These are phyloP conservation scores for Ogataea polymorpha DNA, from an alignment of 805 yeast genomes.

Conservation along the genomic window DNA sequence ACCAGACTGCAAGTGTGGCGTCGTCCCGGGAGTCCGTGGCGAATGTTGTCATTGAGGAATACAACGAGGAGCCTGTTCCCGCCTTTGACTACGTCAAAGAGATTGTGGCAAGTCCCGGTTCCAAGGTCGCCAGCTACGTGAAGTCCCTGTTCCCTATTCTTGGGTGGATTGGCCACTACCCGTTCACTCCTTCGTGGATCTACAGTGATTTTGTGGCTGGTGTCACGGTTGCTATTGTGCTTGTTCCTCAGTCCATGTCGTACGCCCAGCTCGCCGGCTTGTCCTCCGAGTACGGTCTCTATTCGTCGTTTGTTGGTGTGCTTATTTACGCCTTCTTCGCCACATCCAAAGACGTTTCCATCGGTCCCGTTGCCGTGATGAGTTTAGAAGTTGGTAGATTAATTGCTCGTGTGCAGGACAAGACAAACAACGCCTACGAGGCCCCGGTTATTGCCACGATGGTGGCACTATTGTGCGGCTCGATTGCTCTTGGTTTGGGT, in stretches of 20 bases:
- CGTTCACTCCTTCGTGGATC: slow-evolving; percentile 59
- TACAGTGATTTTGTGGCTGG: slow-evolving; percentile 87
- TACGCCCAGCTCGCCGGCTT: slow-evolving; percentile 85
- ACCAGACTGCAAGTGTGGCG: slow-evolving; percentile 1
- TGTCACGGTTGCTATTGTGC: slow-evolving; percentile 86
- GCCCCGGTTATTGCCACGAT: slow-evolving; percentile 79
- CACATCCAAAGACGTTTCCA: slow-evolving; percentile 91
- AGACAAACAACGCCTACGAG: slow-evolving; percentile 36
- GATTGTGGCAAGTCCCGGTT: slow-evolving; percentile 37
- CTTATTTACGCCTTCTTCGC: slow-evolving; percentile 87
- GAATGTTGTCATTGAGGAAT: slow-evolving; percentile 12
- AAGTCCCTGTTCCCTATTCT: slow-evolving; percentile 72
- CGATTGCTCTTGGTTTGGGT: slow-evolving; percentile 80
- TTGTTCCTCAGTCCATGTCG: slow-evolving; percentile 95
- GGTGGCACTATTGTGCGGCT: slow-evolving; percentile 79
- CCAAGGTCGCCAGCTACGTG: slow-evolving; percentile 44
- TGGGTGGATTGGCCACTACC: slow-evolving; percentile 84
- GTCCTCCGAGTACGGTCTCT: slow-evolving; percentile 80
- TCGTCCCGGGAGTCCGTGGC: slow-evolving; percentile 5
- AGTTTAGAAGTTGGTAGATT: slow-evolving; percentile 80
- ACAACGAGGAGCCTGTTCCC: slow-evolving; percentile 26
- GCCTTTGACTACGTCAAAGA: slow-evolving; percentile 28
- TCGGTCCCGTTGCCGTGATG: slow-evolving; percentile 98
- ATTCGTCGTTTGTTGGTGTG: slow-evolving; percentile 90
- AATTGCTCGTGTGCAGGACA: slow-evolving; percentile 57